Evolutionary conservation across 75 land plant genomes (phyloP).

Genomic region (Azolla pinnata): DNA sequence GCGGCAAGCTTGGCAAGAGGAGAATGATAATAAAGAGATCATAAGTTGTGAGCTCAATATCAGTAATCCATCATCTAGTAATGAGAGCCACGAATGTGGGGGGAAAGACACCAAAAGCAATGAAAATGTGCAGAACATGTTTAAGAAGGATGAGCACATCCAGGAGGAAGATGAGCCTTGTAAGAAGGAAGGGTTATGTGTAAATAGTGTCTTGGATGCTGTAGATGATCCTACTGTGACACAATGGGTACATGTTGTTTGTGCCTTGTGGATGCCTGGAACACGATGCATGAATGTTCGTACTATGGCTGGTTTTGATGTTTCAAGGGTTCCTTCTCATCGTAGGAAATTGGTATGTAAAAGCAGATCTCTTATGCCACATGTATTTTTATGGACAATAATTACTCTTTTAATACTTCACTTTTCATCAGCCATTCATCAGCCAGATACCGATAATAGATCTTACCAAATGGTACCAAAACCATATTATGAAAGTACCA

Average conservation of each 20-base stretch:
- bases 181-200: no score
- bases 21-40: background rate
- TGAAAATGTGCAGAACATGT: no score
- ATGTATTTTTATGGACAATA: background rate
- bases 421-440: background rate
- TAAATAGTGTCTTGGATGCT: conserved; percentile 42
- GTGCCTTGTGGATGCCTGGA: conserved; percentile 88
- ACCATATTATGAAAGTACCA: no score
- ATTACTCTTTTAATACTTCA: background rate
- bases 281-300: conserved; percentile 68
- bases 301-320: conserved; percentile 79
- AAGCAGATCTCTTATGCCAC: background rate
- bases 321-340: conserved; percentile 52
- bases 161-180: no score
- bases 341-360: conserved; percentile 42
- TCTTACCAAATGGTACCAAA: no score
- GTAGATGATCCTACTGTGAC: conserved; percentile 38
- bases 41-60: no score
- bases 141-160: no score
- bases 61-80: no score
- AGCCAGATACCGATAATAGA: no score
- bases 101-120: no score
- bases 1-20: conserved; percentile 47
- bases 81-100: no score
- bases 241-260: conserved; percentile 92